A percentile compares a stretch with the other conserved stretches of the same genome.
phyloP scores from a whole-genome alignment of 208 protist genomes.

The Crithidia mellificae region DNA sequence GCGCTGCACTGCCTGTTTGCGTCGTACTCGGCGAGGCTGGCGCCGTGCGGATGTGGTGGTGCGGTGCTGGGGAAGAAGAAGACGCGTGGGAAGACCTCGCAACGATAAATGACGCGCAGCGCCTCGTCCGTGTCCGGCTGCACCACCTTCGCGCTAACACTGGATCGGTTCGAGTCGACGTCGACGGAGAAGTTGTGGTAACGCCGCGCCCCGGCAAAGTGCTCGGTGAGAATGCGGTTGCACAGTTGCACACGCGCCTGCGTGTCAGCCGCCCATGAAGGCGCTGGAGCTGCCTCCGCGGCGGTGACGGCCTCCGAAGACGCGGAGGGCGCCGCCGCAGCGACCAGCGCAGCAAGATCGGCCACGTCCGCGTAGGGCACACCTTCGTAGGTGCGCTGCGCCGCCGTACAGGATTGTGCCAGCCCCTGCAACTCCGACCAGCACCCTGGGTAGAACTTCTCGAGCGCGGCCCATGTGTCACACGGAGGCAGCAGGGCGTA shows the following conservation, averaged over 20 bases:
- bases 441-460: constrained; percentile 39
- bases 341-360: not conserved
- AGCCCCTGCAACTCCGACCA: constrained; percentile 9
- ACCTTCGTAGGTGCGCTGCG: constrained; percentile 9
- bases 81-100: constrained; percentile 60
- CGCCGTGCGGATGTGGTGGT: constrained; percentile 10
- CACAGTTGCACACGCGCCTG: constrained; percentile 30
- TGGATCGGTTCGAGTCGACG: constrained; percentile 34
- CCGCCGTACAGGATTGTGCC: not conserved
- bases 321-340: not conserved
- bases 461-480: constrained; percentile 55
- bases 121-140: constrained; percentile 63
- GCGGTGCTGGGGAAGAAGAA: constrained; percentile 48
- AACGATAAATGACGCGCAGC: constrained; percentile 67
- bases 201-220: constrained; percentile 66
- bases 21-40: constrained; percentile 26
- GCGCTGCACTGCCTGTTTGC: constrained; percentile 13
- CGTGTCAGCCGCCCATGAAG: constrained; percentile 36
- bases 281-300: not conserved
- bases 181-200: constrained; percentile 90
- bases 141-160: constrained; percentile 51
- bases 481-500: constrained; percentile 74
- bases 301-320: not conserved
- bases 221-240: constrained; percentile 48
- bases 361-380: constrained; percentile 29